Evolutionary conservation across 495 filamentous ascomycete species (phyloP).

Genomic region (Thozetella sp.): DNA sequence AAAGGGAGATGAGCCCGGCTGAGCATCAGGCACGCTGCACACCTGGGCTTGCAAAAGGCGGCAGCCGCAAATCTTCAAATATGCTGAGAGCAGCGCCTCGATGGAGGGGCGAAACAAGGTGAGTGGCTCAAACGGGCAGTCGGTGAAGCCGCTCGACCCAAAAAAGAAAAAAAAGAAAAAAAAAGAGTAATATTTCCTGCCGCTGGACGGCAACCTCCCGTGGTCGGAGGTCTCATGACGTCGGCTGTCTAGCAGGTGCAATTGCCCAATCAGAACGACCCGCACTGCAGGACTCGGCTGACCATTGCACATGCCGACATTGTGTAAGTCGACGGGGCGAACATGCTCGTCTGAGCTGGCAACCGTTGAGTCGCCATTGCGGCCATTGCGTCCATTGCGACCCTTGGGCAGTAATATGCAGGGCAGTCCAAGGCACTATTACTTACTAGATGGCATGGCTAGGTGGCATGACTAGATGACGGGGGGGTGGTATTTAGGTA

Average conservation of each 20-base stretch:
- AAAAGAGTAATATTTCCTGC: not conserved
- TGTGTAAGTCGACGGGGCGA: too few relatives aligned
- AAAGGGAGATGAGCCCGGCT: not conserved
- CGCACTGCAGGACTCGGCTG: not conserved
- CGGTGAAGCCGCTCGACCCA: not conserved
- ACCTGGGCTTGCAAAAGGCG: not conserved
- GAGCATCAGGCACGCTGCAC: not conserved
- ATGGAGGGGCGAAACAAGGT: not conserved
- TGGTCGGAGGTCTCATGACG: not conserved
- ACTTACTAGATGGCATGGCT: too few relatives aligned
- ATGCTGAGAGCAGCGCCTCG: not conserved
- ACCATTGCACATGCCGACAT: not conserved
- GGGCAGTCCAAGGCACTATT: too few relatives aligned
- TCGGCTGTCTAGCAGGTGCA: not conserved
- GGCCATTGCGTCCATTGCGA: too few relatives aligned
- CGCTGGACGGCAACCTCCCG: not conserved
- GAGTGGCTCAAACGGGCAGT: not conserved
- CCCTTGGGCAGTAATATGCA: too few relatives aligned
- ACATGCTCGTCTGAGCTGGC: too few relatives aligned
- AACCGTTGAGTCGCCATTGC: too few relatives aligned
- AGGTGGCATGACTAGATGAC: too few relatives aligned
- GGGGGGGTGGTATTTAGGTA: too few relatives aligned
- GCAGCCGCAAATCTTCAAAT: not conserved
- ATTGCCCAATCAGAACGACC: not conserved
- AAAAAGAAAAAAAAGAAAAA: too few relatives aligned